Conservation (phyloP, 345 rosid genomes). For the Populus simonii region DNA sequence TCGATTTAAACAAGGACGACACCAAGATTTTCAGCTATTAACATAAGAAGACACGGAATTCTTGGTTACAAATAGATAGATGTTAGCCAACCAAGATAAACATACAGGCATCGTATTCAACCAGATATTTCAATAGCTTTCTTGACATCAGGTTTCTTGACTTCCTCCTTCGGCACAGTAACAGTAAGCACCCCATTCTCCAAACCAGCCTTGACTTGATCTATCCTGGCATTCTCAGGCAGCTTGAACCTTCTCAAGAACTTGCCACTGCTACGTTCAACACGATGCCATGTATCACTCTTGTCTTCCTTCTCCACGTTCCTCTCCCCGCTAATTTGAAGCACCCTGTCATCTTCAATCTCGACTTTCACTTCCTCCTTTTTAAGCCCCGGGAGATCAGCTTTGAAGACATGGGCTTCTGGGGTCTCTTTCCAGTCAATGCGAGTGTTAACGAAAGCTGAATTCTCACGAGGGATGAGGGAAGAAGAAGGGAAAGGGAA, state of each 20-base stretch:
- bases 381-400: background rate
- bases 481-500: background rate
- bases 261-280: background rate
- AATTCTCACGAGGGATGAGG: background rate
- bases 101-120: background rate
- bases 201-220: background rate
- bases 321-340: background rate
- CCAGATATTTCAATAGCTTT: background rate
- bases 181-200: background rate
- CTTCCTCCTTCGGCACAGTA: background rate
- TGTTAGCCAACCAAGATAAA: background rate
- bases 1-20: background rate
- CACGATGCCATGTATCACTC: background rate
- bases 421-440: background rate
- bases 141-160: background rate
- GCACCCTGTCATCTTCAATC: background rate
- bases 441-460: background rate
- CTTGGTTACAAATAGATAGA: background rate
- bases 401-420: background rate
- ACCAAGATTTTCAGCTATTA: background rate
- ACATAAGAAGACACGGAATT: background rate
- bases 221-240: background rate
- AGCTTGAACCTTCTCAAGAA: background rate
- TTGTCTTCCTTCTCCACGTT: background rate
- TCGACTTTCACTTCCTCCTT: background rate